Conservation (phyloP, 116 monocot species). For the Iris pallida region DNA sequence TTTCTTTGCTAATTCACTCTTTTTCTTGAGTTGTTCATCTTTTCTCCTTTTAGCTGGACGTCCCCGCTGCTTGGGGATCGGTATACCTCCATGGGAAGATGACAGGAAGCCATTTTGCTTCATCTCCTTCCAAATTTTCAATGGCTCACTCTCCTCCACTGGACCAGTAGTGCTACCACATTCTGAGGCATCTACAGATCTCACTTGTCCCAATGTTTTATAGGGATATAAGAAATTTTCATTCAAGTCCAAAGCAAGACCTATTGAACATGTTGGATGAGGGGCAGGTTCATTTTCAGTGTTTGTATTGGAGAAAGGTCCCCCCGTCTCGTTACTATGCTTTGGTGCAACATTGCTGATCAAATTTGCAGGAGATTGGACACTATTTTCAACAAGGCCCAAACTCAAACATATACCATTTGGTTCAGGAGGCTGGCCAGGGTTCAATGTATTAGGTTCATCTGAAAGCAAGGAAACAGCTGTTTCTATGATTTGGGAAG, state of each 20-base stretch:
- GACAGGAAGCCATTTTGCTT: slow-evolving; percentile 76
- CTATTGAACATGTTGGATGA: neutral
- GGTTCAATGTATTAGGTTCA: neutral
- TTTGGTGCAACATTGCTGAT: slow-evolving; percentile 5
- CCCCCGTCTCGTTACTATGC: slow-evolving; percentile 3
- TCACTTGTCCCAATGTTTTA: slow-evolving; percentile 28
- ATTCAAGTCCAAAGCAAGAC: slow-evolving; percentile 40
- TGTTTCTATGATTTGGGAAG: slow-evolving; percentile 18
- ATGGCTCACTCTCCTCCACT: slow-evolving; percentile 42
- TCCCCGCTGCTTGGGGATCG: slow-evolving; percentile 21
- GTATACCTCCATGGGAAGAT: slow-evolving; percentile 27
- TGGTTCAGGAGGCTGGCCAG: slow-evolving; percentile 15
- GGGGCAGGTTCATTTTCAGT: neutral
- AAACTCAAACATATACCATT: slow-evolving; percentile 21
- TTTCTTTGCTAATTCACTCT: slow-evolving; percentile 16
- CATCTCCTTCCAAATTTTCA: slow-evolving; percentile 69
- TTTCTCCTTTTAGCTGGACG: slow-evolving; percentile 35
- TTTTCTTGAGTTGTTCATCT: slow-evolving; percentile 36
- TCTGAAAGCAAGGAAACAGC: slow-evolving; percentile 11
- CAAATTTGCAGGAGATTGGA: slow-evolving; percentile 10
- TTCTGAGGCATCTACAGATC: slow-evolving; percentile 30
- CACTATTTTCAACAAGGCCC: slow-evolving; percentile 8
- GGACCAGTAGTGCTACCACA: slow-evolving; percentile 63
- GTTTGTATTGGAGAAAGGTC: neutral
- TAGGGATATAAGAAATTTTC: slow-evolving; percentile 31